phyloP scores from a whole-genome alignment of 345 rosid genomes.

The Populus simonii region DNA sequence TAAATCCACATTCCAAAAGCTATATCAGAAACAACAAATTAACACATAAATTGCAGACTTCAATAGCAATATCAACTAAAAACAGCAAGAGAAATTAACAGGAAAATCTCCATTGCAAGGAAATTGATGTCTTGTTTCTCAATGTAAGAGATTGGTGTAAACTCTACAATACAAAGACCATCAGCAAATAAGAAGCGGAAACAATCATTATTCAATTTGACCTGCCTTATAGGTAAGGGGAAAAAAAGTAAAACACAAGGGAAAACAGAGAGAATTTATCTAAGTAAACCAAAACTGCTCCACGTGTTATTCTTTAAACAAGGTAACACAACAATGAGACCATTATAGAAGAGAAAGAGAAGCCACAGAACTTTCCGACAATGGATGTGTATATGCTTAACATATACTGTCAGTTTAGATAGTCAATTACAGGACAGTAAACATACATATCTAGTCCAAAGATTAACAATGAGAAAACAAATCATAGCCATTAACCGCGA shows the following conservation, averaged over 20 bases:
- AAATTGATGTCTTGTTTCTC: background rate
- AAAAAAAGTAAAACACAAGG: no score
- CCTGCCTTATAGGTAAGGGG: no score
- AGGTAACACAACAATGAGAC: background rate
- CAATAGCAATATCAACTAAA: background rate
- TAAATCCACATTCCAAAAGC: slow-evolving; percentile 16
- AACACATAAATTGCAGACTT: background rate
- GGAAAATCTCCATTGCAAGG: background rate
- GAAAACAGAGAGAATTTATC: no score
- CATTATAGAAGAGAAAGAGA: background rate
- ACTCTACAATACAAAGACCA: background rate
- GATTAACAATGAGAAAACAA: background rate
- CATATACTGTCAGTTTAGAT: background rate
- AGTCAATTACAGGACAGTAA: background rate
- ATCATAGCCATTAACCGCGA: background rate
- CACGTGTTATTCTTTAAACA: background rate
- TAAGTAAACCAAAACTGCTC: background rate
- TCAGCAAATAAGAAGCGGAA: background rate
- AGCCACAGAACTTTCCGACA: background rate
- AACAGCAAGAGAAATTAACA: background rate
- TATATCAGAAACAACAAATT: background rate
- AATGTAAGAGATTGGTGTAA: background rate
- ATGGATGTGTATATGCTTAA: background rate
- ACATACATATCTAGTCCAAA: background rate
- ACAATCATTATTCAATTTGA: no score